Evolutionary conservation across 139 green algal genomes (phyloP).

Genomic region (Astrephomene gubernaculifera): DNA sequence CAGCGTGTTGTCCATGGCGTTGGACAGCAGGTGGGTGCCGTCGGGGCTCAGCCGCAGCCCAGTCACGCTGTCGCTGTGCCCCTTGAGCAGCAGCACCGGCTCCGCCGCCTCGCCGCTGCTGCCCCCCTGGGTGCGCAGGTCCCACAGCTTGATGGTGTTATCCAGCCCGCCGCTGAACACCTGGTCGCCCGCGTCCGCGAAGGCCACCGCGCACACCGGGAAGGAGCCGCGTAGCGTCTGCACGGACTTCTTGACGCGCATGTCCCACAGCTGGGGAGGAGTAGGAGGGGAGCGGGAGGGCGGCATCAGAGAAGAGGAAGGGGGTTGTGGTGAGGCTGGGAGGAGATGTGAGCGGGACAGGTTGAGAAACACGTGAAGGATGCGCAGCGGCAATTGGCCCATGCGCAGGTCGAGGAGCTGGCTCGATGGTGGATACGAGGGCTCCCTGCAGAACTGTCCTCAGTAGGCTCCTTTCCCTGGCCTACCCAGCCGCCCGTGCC

Average conservation of each 20-base stretch:
- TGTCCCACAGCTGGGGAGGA: constrained; percentile 91
- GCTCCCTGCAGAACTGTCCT: too few relatives aligned
- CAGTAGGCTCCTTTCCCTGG: too few relatives aligned
- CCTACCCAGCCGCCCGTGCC: too few relatives aligned
- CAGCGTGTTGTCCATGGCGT: constrained; percentile 98
- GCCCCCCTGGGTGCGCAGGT: constrained; percentile 83
- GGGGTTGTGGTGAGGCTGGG: too few relatives aligned
- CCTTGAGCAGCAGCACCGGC: constrained; percentile 71
- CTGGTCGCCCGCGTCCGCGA: constrained; percentile 86
- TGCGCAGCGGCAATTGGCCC: neutral
- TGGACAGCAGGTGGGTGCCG: constrained; percentile 91
- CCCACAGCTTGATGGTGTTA: constrained; percentile 89
- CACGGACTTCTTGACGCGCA: constrained; percentile 78
- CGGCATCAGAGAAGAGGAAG: too few relatives aligned
- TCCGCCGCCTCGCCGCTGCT: too few relatives aligned
- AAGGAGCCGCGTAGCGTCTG: constrained; percentile 83
- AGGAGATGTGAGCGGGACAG: too few relatives aligned
- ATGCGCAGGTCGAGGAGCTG: neutral
- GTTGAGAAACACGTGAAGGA: neutral
- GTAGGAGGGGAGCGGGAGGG: neutral
- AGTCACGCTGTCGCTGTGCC: constrained; percentile 86
- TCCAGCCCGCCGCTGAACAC: constrained; percentile 92
- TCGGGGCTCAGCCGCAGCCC: constrained; percentile 87
- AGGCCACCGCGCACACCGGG: constrained; percentile 85
- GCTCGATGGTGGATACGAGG: too few relatives aligned